phyloP scores from a whole-genome alignment of 2,329 filamentous ascomycete genomes.

The Cytospora chrysosperma region DNA sequence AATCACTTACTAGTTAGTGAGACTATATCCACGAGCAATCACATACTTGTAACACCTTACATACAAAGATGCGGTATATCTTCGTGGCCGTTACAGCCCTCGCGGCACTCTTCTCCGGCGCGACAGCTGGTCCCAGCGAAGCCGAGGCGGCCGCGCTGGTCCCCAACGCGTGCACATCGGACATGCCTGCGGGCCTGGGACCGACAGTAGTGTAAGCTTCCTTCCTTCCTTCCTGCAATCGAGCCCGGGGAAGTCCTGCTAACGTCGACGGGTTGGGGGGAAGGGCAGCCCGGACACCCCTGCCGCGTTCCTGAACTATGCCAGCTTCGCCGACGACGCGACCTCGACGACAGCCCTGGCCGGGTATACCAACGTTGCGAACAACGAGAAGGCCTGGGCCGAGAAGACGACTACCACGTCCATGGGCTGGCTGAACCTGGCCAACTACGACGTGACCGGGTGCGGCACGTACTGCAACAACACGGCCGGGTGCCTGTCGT shows the following conservation, averaged over 20 bases:
- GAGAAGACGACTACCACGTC: neutral
- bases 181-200: neutral
- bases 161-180: neutral
- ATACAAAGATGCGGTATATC: neutral
- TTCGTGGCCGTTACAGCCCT: neutral
- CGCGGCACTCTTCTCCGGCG: neutral
- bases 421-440: constrained; percentile 4
- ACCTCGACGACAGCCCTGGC: neutral
- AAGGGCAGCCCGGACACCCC: neutral
- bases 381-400: neutral
- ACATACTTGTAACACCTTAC: neutral
- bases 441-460: neutral
- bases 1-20: neutral
- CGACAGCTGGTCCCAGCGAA: neutral
- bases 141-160: neutral
- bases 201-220: neutral
- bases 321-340: neutral
- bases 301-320: neutral
- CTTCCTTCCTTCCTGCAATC: neutral
- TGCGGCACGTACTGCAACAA: constrained; percentile 1
- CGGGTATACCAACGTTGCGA: neutral
- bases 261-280: neutral
- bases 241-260: neutral
- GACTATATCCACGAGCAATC: neutral
- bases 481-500: neutral